Evolutionary conservation across 2,329 filamentous ascomycete genomes (phyloP).

Genomic region (Talaromyces amestolkiae): DNA sequence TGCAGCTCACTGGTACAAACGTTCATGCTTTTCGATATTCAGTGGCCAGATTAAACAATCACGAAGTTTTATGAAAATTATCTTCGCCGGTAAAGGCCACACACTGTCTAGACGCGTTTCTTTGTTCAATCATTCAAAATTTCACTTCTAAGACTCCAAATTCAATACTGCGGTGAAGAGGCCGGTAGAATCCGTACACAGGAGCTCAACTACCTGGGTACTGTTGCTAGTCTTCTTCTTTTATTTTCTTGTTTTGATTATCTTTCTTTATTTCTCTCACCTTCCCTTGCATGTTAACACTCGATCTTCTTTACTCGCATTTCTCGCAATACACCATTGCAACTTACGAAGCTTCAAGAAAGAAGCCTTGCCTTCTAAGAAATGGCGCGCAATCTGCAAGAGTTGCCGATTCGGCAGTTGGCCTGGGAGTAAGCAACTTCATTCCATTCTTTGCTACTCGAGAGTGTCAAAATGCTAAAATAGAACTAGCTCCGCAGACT

Average conservation of each 20-base stretch:
- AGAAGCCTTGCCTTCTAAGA: not conserved
- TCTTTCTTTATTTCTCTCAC: not conserved
- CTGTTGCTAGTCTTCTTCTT: not conserved
- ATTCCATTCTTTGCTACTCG: not conserved
- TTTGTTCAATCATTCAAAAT: not conserved
- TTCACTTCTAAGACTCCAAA: not conserved
- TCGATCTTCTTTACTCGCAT: not conserved
- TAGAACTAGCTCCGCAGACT: not conserved
- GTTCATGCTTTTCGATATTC: not conserved
- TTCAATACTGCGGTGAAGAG: not conserved
- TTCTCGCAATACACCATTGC: not conserved
- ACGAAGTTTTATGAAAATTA: not conserved
- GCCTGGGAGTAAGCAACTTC: not conserved
- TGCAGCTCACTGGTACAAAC: not conserved
- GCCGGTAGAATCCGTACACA: not conserved
- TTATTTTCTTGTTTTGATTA: not conserved
- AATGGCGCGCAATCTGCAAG: not conserved
- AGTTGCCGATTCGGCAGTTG: not conserved
- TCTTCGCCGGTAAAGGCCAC: not conserved
- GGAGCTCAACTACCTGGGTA: not conserved
- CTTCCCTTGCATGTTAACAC: not conserved
- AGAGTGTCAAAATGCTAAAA: not conserved
- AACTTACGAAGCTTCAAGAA: not conserved
- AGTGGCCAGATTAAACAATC: not conserved
- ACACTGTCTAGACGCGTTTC: not conserved